phyloP scores from a whole-genome alignment of 768 basidiomycete genomes.

The Boletus rufocinnamomeus region DNA sequence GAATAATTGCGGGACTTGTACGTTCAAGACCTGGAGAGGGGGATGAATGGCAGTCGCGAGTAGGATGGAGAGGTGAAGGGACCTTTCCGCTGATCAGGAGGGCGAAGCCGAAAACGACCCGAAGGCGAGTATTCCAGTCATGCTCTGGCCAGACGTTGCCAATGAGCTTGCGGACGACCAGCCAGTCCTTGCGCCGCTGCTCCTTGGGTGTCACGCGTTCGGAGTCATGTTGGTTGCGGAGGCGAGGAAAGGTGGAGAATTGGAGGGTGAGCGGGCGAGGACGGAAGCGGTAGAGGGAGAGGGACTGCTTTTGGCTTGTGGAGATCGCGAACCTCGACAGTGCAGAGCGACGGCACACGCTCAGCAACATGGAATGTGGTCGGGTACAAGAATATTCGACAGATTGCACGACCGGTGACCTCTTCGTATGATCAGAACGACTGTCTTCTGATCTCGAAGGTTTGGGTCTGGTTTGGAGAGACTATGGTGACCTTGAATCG shows the following conservation, averaged over 20 bases:
- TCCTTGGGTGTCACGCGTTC: conserved; percentile 33
- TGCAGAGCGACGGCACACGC: conserved; percentile 27
- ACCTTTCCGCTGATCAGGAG: conserved; percentile 88
- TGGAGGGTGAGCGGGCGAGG: neutral
- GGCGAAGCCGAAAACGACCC: conserved; percentile 81
- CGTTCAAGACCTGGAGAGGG: conserved; percentile 76
- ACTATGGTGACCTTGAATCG: too few relatives aligned
- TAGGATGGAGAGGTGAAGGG: conserved; percentile 13
- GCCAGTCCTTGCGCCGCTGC: conserved; percentile 82
- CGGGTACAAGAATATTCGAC: neutral
- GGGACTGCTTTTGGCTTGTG: conserved; percentile 8
- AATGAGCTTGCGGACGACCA: conserved; percentile 78
- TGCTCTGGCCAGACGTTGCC: conserved; percentile 90
- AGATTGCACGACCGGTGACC: too few relatives aligned
- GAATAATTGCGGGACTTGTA: conserved; percentile 98
- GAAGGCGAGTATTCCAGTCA: conserved; percentile 78
- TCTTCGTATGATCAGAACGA: too few relatives aligned
- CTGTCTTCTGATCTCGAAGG: too few relatives aligned
- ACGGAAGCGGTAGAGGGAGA: conserved; percentile 8
- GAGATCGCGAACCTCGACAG: conserved; percentile 10
- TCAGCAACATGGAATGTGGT: conserved; percentile 24
- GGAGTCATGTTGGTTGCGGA: conserved; percentile 13
- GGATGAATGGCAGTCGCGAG: conserved; percentile 1
- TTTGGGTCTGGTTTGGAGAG: too few relatives aligned
- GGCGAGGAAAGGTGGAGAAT: conserved; percentile 23